Evolutionary conservation across 352 stramenopile genomes (phyloP).

Genomic region (Globisporangium irregulare): DNA sequence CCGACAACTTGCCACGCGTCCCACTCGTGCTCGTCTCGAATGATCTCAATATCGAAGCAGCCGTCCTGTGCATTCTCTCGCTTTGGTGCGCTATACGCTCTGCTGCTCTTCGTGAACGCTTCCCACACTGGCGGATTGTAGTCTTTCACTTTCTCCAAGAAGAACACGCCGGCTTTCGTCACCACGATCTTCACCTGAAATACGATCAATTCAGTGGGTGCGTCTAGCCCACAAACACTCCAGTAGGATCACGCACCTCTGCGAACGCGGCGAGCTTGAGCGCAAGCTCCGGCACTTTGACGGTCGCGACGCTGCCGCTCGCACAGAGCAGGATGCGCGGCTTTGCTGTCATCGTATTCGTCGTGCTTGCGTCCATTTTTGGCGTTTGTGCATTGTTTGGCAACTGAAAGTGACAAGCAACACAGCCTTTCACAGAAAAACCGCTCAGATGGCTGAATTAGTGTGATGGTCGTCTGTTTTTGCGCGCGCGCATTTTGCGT

Average conservation of each 20-base stretch:
- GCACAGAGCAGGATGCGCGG: conserved; percentile 71
- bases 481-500: background rate
- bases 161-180: conserved; percentile 81
- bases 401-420: too few relatives aligned
- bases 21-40: conserved; percentile 86
- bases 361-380: conserved; percentile 3
- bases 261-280: conserved; percentile 46
- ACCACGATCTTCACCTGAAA: conserved; percentile 74
- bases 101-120: conserved; percentile 36
- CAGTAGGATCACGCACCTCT: conserved; percentile 37
- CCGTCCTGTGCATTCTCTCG: background rate
- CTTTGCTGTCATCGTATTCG: conserved; percentile 2
- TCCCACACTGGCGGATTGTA: conserved; percentile 60
- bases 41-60: conserved; percentile 30
- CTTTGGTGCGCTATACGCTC: background rate
- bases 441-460: too few relatives aligned
- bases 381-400: background rate
- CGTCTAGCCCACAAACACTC: too few relatives aligned
- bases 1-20: conserved; percentile 69
- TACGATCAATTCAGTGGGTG: background rate
- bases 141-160: conserved; percentile 66
- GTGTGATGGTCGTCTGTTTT: background rate
- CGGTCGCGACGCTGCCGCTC: conserved; percentile 83
- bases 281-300: conserved; percentile 86
- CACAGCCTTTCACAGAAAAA: too few relatives aligned